Evolutionary conservation across 208 protist species (phyloP).

Genomic region (Leishmania lainsoni): DNA sequence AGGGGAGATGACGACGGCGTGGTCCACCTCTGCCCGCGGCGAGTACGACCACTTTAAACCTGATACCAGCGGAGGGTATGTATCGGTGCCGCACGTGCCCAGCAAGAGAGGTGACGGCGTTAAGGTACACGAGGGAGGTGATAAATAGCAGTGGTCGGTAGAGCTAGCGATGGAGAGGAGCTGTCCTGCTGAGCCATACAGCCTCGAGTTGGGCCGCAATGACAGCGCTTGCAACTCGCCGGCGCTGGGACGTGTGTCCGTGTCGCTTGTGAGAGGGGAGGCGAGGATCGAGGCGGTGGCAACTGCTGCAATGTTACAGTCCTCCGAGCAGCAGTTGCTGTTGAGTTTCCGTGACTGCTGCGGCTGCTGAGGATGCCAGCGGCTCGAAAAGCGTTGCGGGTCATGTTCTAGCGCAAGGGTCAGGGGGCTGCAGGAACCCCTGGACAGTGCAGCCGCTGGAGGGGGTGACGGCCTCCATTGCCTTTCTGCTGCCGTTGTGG

Average conservation of each 20-base stretch:
- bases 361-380: neutral
- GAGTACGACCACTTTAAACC: neutral
- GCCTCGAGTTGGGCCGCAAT: too few relatives aligned
- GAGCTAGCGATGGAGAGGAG: neutral
- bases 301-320: neutral
- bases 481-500: neutral
- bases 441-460: neutral
- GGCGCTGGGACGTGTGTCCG: neutral
- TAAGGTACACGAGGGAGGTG: neutral
- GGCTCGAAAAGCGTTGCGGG: neutral
- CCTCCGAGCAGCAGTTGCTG: neutral
- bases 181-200: neutral
- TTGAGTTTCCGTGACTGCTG: neutral
- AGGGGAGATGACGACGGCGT: neutral
- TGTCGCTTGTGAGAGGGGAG: neutral
- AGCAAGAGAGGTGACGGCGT: neutral
- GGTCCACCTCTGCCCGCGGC: neutral
- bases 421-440: neutral
- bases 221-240: neutral
- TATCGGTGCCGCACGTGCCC: neutral
- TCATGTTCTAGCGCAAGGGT: neutral
- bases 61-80: neutral
- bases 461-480: neutral
- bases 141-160: neutral
- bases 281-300: neutral